Base-by-base conservation (phyloP, 2,329 filamentous ascomycete genomes). In the Metarhizium anisopliae region DNA sequence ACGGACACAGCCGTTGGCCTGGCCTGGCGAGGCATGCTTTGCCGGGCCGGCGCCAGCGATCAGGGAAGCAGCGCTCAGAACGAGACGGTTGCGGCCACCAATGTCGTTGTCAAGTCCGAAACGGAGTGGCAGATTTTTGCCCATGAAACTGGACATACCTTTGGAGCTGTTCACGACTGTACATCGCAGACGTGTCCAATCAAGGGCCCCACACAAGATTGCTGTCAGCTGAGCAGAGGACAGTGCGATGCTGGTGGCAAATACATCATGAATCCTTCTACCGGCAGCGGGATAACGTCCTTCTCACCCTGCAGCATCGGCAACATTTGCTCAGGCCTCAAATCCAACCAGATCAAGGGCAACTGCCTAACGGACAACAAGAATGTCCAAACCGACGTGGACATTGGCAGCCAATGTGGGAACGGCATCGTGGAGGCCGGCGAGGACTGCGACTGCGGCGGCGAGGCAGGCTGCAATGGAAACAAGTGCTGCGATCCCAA, bases 261-360 rank as follows among this genome's bases (percentile, higher is more conserved):
- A 58, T 99, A 84, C 72, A 91, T 99, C 71, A 99, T 99, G 94
- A 97, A 97, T 68, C 94, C 94, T 0, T 94, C 89, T 11, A 94
- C 93, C 1, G 81, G 80, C 13, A 69, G 77, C 8, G 81, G 83
- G 56, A 90, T 96, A 67, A 86, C 80, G 1, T 74, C 80, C 47
- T 99, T 99, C 73, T 96, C 91, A 1, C 81, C 86, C 2, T 99
- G 94, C 74, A 88, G 85, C 29, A 81, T 99, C 61, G 94, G 94
- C 60, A 97, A 97, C 67, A 90, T 99, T 58, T 99, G 94, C 74
- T 89, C 88, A 6, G 91, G 90, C 35, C 78, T 99, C 60, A 84
- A 82, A 53, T 87, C 87, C 65, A 88, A 85, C 59, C 86, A 95
- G 68, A 87, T 62, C 57, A 60, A 89, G 59, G 84, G 84, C 0